A percentile compares a stretch with the other conserved stretches of the same genome.
Evolutionary conservation across 352 stramenopile genomes (phyloP).

Genomic region (Pythium sukuiense): DNA sequence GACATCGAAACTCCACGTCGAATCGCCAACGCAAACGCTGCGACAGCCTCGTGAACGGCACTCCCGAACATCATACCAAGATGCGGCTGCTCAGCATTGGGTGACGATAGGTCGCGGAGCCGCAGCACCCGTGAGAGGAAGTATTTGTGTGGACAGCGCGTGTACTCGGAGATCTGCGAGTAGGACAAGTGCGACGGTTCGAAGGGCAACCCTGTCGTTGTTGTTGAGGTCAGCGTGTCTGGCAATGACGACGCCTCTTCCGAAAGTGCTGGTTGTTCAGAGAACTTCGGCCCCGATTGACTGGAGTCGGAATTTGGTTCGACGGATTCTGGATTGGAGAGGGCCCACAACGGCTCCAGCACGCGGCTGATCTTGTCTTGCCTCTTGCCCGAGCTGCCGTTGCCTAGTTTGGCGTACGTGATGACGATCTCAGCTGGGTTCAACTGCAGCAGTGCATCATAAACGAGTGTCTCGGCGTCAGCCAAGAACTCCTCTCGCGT

Average conservation of each 20-base stretch:
- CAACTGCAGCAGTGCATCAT: conserved; percentile 34
- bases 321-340: not conserved
- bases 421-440: conserved; percentile 42
- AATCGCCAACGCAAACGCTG: conserved; percentile 37
- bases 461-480: conserved; percentile 47
- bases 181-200: conserved; percentile 73
- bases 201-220: conserved; percentile 23
- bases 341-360: conserved; percentile 22
- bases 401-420: conserved; percentile 45
- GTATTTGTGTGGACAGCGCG: conserved; percentile 78
- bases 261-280: not conserved
- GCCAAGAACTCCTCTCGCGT: conserved; percentile 51
- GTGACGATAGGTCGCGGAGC: conserved; percentile 27
- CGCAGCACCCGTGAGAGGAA: conserved; percentile 56
- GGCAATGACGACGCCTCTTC: not conserved
- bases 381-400: conserved; percentile 19
- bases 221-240: not conserved
- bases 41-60: conserved; percentile 70
- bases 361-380: conserved; percentile 42
- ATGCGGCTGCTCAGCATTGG: conserved; percentile 31
- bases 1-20: conserved; percentile 4
- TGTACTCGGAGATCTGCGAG: conserved; percentile 79
- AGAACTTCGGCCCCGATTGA: not conserved
- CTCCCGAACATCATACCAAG: conserved; percentile 75
- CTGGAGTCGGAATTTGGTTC: not conserved